Evolutionary conservation across 2,329 filamentous ascomycete genomes (phyloP), one percentile per base, ranked within the genome.

Genomic region (Cladophialophora chaetospira): DNA sequence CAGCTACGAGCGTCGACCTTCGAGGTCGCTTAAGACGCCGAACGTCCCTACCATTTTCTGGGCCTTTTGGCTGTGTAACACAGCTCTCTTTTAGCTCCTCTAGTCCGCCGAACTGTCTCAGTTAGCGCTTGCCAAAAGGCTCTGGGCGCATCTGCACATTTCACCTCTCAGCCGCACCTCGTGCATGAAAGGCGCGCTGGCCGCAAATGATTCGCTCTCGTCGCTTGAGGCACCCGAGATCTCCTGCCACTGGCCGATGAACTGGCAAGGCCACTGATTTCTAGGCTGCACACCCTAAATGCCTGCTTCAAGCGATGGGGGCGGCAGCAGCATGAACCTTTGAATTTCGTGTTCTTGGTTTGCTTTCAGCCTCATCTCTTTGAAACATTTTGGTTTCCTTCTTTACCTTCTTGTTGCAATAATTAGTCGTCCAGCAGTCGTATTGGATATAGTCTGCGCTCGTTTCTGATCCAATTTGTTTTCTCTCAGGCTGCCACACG

Each of bases 401-500:
- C 38, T 44, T 28, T 19, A n/a, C 23, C n/a, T 15, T 9, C 26
- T 25, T 44, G 42, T 28, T 21, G 31, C 31, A 9, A 3, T 33
- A 9, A 3, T 33, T 9, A n/a, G 31, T 33, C 10, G 31, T n/a
- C 6, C 10, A 33, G 6, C 6, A 2, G 10, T 33, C 31, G 3
- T 8, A n/a, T 6, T 26, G 4, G 5, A 21, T 21, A 5, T 35
- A 8, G 13, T 47, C 10, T 15, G 21, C 28, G 28, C n/a, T n/a
- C 21, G 28, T 35, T 25, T 40, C 46, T 38, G 46, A 38, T 23
- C 28, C 31, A 49, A 15, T 38, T 35, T 23, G n/a, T 17, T n/a
- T 49, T 19, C 8, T 49, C 46, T 10, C 31, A 47, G 43, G 51
- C 43, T 47, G 33, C 44, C 42, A 54, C 46, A 33, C 31, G 31